These are phyloP conservation scores for Eucalyptus marginata DNA, from an alignment of 345 rosid species.

Conservation along the genomic window DNA sequence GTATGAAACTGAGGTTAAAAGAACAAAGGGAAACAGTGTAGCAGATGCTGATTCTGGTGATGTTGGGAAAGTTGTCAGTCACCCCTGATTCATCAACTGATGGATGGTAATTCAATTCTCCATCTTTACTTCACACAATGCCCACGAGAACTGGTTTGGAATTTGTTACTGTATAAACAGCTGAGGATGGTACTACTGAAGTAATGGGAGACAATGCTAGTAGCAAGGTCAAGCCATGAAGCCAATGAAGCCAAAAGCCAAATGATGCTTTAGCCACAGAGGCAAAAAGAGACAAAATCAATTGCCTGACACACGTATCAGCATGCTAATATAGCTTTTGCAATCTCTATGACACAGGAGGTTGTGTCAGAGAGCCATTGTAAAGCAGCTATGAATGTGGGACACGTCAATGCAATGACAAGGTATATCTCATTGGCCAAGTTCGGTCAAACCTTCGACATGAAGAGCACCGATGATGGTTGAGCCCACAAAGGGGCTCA, in stretches of 20 bases:
- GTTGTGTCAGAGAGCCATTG: background rate
- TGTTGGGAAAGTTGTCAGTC: background rate
- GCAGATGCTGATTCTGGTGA: background rate
- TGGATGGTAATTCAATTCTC: background rate
- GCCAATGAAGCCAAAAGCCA: background rate
- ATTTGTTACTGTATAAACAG: background rate
- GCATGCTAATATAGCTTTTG: background rate
- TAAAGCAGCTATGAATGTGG: background rate
- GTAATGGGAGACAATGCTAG: background rate
- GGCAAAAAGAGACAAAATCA: background rate
- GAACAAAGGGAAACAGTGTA: background rate
- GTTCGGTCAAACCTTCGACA: background rate
- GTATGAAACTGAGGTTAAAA: background rate
- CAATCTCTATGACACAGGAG: background rate
- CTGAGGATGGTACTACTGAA: background rate
- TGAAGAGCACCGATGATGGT: background rate
- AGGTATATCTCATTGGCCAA: background rate
- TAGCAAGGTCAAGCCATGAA: background rate
- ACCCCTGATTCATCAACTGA: background rate
- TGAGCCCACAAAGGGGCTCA: background rate
- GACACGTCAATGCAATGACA: background rate
- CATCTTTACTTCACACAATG: background rate
- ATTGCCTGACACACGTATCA: background rate
- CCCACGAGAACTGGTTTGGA: background rate
- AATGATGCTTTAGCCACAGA: background rate